phyloP scores from a whole-genome alignment of 2,329 filamentous ascomycete species.

The Pseudogymnoascus sp. region DNA sequence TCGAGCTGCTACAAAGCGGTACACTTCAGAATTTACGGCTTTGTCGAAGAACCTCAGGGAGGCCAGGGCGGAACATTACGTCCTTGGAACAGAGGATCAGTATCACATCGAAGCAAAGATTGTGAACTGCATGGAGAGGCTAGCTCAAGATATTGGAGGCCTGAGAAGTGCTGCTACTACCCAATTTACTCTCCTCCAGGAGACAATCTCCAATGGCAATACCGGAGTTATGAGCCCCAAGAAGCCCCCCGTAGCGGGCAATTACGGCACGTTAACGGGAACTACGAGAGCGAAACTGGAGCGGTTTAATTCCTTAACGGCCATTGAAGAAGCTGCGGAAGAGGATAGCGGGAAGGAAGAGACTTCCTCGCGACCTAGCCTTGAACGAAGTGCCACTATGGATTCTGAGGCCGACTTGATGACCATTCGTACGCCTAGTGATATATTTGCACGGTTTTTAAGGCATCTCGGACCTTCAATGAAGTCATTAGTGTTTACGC shows the following conservation, averaged over 20 bases:
- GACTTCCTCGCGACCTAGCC: conserved; percentile 12
- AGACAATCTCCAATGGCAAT: conserved; percentile 34
- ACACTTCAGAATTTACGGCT: conserved; percentile 58
- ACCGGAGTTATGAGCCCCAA: neutral
- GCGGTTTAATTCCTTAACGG: conserved; percentile 42
- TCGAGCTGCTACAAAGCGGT: conserved; percentile 50
- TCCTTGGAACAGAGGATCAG: conserved; percentile 69
- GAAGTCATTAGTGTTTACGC: conserved; percentile 87
- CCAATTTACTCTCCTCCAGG: conserved; percentile 76
- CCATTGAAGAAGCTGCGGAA: conserved; percentile 56
- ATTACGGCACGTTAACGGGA: conserved; percentile 7
- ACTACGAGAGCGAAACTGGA: conserved; percentile 37
- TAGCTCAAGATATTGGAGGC: conserved; percentile 85
- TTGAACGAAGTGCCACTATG: conserved; percentile 3
- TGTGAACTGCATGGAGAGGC: conserved; percentile 73
- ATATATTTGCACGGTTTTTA: conserved; percentile 91
- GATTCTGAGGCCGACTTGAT: neutral
- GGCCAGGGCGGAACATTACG: conserved; percentile 81
- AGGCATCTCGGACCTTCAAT: conserved; percentile 82
- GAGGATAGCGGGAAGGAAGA: conserved; percentile 46
- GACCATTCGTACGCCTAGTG: conserved; percentile 50
- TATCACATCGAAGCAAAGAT: conserved; percentile 73
- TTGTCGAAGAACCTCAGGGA: conserved; percentile 75
- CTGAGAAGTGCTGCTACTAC: conserved; percentile 81
- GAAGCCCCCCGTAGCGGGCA: neutral